phyloP scores from a whole-genome alignment of 768 basidiomycete species.

The Suillus cothurnatus region DNA sequence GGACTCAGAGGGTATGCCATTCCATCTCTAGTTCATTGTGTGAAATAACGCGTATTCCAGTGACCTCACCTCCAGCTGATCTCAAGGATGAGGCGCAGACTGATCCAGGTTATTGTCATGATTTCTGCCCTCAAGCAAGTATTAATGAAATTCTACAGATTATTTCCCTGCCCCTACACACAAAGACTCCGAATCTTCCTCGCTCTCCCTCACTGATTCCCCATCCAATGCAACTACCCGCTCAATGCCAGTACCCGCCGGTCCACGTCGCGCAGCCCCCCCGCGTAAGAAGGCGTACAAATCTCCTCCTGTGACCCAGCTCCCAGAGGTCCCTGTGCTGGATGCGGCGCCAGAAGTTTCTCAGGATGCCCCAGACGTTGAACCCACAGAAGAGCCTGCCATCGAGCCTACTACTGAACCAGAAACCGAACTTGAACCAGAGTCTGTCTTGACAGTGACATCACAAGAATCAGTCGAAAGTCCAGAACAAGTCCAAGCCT shows the following conservation, averaged over 20 bases:
- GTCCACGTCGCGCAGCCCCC: slow-evolving; percentile 72
- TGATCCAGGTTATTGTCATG: slow-evolving; percentile 22
- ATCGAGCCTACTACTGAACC: not conserved
- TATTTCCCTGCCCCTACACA: not conserved
- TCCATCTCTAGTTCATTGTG: not conserved
- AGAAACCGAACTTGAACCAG: not conserved
- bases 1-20: slow-evolving; percentile 21
- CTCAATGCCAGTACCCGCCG: slow-evolving; percentile 75
- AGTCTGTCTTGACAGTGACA: slow-evolving; percentile 7
- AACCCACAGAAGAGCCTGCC: not conserved
- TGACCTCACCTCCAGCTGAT: slow-evolving; percentile 15
- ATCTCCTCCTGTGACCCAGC: slow-evolving; percentile 41
- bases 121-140: not conserved
- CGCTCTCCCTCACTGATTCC: slow-evolving; percentile 25
- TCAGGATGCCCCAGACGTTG: not conserved
- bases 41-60: slow-evolving; percentile 10
- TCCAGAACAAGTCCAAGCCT: slow-evolving; percentile 7
- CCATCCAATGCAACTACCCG: slow-evolving; percentile 30
- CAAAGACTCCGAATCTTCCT: slow-evolving; percentile 29
- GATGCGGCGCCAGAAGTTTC: slow-evolving; percentile 12
- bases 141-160: slow-evolving; percentile 31
- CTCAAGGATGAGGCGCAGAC: slow-evolving; percentile 8
- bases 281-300: slow-evolving; percentile 68
- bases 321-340: slow-evolving; percentile 30
- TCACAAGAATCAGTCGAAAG: slow-evolving; percentile 4